Conservation (phyloP, 148 eudicot species). For the Camellia japonica region DNA sequence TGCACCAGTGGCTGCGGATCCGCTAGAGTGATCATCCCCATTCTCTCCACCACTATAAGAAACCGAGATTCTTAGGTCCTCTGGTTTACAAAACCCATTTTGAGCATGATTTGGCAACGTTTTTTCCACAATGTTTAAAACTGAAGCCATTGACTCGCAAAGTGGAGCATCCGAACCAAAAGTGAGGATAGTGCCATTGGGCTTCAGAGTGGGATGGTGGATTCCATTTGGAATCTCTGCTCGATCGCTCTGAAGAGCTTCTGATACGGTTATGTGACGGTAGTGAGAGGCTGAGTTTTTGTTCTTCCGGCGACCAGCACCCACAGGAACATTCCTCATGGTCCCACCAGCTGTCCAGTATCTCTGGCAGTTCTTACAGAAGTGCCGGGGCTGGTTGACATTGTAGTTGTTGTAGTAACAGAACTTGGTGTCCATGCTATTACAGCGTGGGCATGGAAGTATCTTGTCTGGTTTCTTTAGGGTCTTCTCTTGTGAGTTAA, state of each 20-base stretch:
- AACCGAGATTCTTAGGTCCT: constrained; percentile 22
- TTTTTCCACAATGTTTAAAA: constrained; percentile 41
- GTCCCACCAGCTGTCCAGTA: constrained; percentile 90
- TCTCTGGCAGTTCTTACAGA: constrained; percentile 74
- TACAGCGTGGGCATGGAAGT: constrained; percentile 72
- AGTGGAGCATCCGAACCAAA: constrained; percentile 51
- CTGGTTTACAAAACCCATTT: constrained; percentile 29
- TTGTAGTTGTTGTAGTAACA: constrained; percentile 83
- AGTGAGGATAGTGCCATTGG: constrained; percentile 42
- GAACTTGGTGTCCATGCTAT: constrained; percentile 82
- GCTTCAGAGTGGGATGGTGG: constrained; percentile 28
- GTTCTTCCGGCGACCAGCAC: constrained; percentile 75
- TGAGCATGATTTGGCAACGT: constrained; percentile 20
- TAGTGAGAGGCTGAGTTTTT: constrained; percentile 43
- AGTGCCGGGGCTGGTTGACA: constrained; percentile 72
- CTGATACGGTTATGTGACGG: constrained; percentile 35
- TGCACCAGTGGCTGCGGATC: constrained; percentile 24
- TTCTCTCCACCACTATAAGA: constrained; percentile 21
- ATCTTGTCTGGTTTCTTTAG: constrained; percentile 71
- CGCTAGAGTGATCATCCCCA: constrained; percentile 29
- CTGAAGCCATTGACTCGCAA: constrained; percentile 57
- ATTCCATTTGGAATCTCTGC: constrained; percentile 36
- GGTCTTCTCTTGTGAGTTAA: constrained; percentile 44
- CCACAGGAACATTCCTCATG: constrained; percentile 73
- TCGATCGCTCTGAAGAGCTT: constrained; percentile 28